Evolutionary conservation across 2,329 filamentous ascomycete species (phyloP), one percentile per base, ranked within the genome.

Genomic region (Aspergillus sclerotialis): DNA sequence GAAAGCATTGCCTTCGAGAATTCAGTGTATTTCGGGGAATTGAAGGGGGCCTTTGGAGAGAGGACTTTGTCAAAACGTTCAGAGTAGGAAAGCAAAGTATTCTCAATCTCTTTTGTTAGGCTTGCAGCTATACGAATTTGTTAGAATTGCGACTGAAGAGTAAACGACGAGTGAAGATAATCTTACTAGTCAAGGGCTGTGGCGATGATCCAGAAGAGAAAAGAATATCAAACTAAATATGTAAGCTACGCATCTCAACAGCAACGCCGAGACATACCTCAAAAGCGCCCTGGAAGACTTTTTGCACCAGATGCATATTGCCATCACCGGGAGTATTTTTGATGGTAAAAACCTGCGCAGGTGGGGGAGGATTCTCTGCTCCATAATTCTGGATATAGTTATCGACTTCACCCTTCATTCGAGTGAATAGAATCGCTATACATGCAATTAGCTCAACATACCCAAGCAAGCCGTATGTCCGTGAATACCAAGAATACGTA

Each of bases 1-100:
- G 90, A 95, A 48, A 98, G 84, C 71, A 98, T 83, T 44, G 82
- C 89, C 58, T 86, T 84, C 43, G 82, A 86, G 58, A 96, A 95
- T 37, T 72, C 73, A 30, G 77, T 70, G 56, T 93, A 92, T 52
- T 85, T 78, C 3, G 77, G 72, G 3, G 75, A 72, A 12, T 76
- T 67, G 60, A 92, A 98, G 0, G 92, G 90, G 0, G 80, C 68
- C 51, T 87, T 73, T 1, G 87, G 80, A 33, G 78, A 70, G 54
- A 92, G 83, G 19, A 86, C 70, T 13, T 78, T 72, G 10, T 76
- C 65, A 58, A 94, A 98, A 17, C 82, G 80, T 33, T 83, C 71
- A 21, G 76, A 75, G 60, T 95, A 96, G 4, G 73, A 69, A 32
- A 77, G 68, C 1, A 79, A 81, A 1, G 78, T 72, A 12, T 70